phyloP scores from a whole-genome alignment of 441 rosid species.

The Arabidopsis lyrata region DNA sequence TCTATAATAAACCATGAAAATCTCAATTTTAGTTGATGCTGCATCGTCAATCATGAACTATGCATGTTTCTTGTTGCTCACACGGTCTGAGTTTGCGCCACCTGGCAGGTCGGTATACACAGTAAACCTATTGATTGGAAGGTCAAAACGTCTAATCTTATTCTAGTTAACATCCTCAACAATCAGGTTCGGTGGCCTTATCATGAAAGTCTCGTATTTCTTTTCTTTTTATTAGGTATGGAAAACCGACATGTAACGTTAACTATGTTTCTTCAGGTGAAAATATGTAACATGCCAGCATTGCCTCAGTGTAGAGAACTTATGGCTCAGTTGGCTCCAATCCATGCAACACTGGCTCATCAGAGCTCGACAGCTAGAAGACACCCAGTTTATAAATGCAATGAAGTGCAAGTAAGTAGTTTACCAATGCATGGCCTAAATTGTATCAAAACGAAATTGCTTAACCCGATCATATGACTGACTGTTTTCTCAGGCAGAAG shows the following conservation, averaged over 20 bases:
- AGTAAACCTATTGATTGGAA: conserved; percentile 77
- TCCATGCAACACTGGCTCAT: conserved; percentile 66
- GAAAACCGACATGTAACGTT: conserved; percentile 16
- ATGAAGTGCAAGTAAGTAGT: conserved; percentile 77
- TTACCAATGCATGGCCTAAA: conserved; percentile 21
- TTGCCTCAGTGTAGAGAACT: conserved; percentile 85
- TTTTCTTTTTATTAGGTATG: conserved; percentile 20
- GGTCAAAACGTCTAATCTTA: conserved; percentile 78
- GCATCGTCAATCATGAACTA: not conserved
- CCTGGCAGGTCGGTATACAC: conserved; percentile 79
- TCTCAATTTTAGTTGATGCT: conserved; percentile 9
- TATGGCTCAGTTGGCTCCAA: conserved; percentile 73
- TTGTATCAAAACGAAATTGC: conserved; percentile 14
- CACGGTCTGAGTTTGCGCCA: conserved; percentile 17
- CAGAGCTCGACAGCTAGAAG: conserved; percentile 68
- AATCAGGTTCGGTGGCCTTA: conserved; percentile 68
- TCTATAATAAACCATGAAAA: conserved; percentile 3
- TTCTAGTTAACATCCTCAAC: conserved; percentile 71
- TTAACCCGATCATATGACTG: not conserved
- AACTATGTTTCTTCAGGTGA: conserved; percentile 44
- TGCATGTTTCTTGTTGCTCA: conserved; percentile 28
- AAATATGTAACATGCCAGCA: conserved; percentile 63
- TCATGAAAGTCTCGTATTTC: conserved; percentile 21
- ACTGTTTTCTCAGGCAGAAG: conserved; percentile 65
- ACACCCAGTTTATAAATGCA: conserved; percentile 85